Base-by-base conservation (phyloP, 2,329 filamentous ascomycete species). In the Colletotrichum trifolii region DNA sequence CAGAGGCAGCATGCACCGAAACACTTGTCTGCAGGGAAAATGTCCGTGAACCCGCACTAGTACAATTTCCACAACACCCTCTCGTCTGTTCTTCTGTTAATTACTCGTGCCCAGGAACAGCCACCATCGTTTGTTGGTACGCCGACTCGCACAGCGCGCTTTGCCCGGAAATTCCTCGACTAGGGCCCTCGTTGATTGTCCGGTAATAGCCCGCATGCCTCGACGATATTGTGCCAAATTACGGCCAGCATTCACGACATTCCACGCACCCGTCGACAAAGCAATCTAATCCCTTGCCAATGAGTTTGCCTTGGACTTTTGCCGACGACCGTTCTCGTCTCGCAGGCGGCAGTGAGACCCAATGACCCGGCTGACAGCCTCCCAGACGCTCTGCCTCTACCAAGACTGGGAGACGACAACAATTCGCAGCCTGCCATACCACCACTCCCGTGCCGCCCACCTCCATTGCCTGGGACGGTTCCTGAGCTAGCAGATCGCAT, bases 1-100 rank as follows among this genome's bases (percentile, higher is more conserved):
- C 47, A 42, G 13, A 46, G 34, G 9, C 54, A 47, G 42, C 35
- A 59, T 59, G 48, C 54, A 63, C 40, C 54, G 13, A 54, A 52
- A 59, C 54, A 25, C 25, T 25, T 47, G 54, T 48, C 54, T 63
- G 60, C 60, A 63, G 60, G 25, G 40, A 65, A 65, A 65, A 46
- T 55, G 50, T 56, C 62, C 62, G 61, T 55, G 57, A 45, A 61
- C 50, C 57, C 61, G 45, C 50, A 47, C 62, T 64, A 61, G 57
- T 45, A 55, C 57, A 64, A 54, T 58, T 46, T 59, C 40, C 60
- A 40, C 54, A 33, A 53, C 60, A 58, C 60, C 54, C 60, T 53
- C 54, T 61, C 38, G 36, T 25, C 56, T 53, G 33, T 42, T 33
- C 40, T 12, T 54, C 43, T 47, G 34, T 10, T 13, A 15, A 9